Evolutionary conservation across 345 rosid species (phyloP).

Genomic region (Linum usitatissimum): DNA sequence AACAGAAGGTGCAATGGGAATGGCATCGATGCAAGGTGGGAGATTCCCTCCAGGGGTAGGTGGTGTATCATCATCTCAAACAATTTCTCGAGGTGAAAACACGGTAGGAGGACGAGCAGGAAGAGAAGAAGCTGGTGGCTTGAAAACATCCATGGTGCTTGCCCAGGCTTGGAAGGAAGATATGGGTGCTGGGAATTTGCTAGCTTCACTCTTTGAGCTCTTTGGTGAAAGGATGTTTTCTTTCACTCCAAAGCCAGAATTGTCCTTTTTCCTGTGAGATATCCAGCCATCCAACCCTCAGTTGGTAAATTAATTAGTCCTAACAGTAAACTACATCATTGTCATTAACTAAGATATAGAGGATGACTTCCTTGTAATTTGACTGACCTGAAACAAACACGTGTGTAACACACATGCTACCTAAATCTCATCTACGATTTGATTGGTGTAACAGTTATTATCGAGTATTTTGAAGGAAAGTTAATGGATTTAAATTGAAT

Average conservation of each 20-base stretch:
- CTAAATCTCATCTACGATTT: too few species aligned
- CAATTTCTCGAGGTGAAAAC: conserved; percentile 33
- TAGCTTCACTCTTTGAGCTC: conserved; percentile 45
- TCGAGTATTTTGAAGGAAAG: too few species aligned
- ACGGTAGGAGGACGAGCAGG: conserved; percentile 21
- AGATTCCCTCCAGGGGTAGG: conserved; percentile 24
- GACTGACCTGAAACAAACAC: conserved; percentile 3
- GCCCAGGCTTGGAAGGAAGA: conserved; percentile 63
- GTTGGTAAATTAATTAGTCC: too few species aligned
- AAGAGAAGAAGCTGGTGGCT: too few species aligned
- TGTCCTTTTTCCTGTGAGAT: conserved; percentile 57
- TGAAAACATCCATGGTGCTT: conserved; percentile 36
- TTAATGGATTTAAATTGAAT: too few species aligned
- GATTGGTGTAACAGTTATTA: too few species aligned
- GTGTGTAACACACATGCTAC: too few species aligned
- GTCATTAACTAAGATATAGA: too few species aligned
- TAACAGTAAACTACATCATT: too few species aligned
- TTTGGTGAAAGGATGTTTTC: conserved; percentile 62
- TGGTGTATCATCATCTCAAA: conserved; percentile 24
- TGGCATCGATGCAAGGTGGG: conserved; percentile 38
- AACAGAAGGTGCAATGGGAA: conserved; percentile 26
- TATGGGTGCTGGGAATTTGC: conserved; percentile 42
- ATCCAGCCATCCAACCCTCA: too few species aligned
- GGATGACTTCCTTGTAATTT: too few species aligned
- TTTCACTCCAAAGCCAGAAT: conserved; percentile 53